phyloP scores from a whole-genome alignment of 306 rosid genomes.

The Pyrus pyrifolia region DNA sequence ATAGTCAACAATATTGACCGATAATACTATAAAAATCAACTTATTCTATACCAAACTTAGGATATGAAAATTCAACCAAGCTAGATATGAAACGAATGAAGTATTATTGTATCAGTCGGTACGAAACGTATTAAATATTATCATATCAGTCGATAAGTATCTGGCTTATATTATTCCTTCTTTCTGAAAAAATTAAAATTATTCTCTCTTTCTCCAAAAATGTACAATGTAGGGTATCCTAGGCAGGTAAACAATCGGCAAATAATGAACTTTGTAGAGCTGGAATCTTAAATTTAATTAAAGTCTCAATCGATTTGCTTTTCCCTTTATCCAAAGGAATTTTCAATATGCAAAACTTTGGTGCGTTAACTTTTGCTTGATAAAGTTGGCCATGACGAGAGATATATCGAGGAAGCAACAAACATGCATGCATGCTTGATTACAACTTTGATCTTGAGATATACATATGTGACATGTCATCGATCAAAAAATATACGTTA shows the following conservation, averaged over 20 bases:
- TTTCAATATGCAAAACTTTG: neutral
- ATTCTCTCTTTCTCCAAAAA: neutral
- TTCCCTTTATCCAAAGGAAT: neutral
- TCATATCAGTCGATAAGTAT: too few species aligned
- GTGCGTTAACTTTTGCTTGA: neutral
- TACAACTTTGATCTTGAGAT: neutral
- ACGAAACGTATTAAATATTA: too few species aligned
- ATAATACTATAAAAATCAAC: too few species aligned
- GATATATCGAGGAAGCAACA: neutral
- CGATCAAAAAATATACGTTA: too few species aligned
- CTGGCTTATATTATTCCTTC: neutral
- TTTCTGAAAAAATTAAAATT: neutral
- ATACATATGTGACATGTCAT: neutral
- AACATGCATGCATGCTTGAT: neutral
- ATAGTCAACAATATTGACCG: neutral
- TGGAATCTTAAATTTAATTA: neutral
- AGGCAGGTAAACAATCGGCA: neutral
- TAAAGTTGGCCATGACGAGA: neutral
- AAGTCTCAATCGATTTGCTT: neutral
- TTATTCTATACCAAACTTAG: too few species aligned
- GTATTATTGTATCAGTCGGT: too few species aligned
- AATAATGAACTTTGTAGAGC: neutral
- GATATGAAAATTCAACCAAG: too few species aligned
- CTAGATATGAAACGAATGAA: neutral
- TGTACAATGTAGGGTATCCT: neutral